These are phyloP conservation scores for Paramecium sexaurelia DNA, from an alignment of 73 alveolate genomes.

Conservation along the genomic window DNA sequence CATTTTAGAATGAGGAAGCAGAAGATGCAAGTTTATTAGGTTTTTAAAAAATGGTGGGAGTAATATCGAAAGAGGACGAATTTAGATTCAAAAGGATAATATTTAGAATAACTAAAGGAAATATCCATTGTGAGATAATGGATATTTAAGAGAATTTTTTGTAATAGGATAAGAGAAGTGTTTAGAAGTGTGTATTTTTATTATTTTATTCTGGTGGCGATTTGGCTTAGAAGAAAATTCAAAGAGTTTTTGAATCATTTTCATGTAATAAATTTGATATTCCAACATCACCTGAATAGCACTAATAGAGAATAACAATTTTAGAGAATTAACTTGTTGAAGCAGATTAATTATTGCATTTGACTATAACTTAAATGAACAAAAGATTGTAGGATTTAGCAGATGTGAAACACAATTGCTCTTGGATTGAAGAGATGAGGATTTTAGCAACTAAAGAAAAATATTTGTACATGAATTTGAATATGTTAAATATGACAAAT, in stretches of 20 bases:
- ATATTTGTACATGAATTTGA: constrained; percentile 27
- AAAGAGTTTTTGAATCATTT: constrained; percentile 83
- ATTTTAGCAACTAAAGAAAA: constrained; percentile 29
- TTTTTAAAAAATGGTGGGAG: constrained; percentile 81
- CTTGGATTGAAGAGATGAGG: constrained; percentile 45
- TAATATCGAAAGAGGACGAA: constrained; percentile 81
- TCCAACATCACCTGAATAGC: constrained; percentile 63
- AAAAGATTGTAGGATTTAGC: constrained; percentile 55
- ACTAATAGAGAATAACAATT: constrained; percentile 31
- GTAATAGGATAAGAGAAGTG: background rate
- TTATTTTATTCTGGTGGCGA: constrained; percentile 77
- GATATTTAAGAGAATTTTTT: constrained; percentile 70
- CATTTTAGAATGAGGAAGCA: constrained; percentile 18
- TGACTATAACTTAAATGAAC: constrained; percentile 72
- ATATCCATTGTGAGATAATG: constrained; percentile 79
- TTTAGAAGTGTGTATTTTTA: constrained; percentile 73
- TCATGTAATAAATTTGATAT: constrained; percentile 77
- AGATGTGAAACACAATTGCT: constrained; percentile 6
- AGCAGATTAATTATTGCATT: constrained; percentile 58
- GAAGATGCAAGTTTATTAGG: constrained; percentile 16
- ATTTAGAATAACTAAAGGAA: constrained; percentile 94
- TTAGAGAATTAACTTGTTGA: constrained; percentile 63
- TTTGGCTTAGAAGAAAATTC: constrained; percentile 65
- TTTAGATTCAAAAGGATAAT: constrained; percentile 85
- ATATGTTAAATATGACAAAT: constrained; percentile 23